Conservation (phyloP, 306 rosid genomes). For the Gleditsia sinensis region DNA sequence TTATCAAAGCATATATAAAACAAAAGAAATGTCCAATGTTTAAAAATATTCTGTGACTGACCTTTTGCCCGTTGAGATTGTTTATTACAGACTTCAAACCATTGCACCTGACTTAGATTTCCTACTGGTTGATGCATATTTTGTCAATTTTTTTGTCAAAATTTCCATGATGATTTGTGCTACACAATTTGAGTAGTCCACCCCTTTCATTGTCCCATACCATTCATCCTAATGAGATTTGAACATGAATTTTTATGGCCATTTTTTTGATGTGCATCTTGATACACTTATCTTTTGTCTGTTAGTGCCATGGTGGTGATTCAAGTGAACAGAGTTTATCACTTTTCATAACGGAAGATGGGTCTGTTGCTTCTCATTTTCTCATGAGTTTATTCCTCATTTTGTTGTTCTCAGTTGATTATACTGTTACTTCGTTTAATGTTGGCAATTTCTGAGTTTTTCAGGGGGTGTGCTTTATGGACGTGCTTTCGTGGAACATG, state of each 20-base stretch:
- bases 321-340: conserved; percentile 65
- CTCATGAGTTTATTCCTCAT: not conserved
- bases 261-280: not conserved
- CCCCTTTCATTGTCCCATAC: conserved; percentile 12
- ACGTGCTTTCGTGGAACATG: conserved; percentile 77
- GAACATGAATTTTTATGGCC: not conserved
- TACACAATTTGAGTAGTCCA: conserved; percentile 4
- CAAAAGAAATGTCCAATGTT: not conserved
- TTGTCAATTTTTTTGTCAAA: not conserved
- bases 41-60: not conserved
- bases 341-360: conserved; percentile 56
- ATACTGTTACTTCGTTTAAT: conserved; percentile 22
- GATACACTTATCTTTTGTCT: conserved; percentile 27
- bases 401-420: conserved; percentile 8
- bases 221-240: not conserved
- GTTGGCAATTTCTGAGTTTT: conserved; percentile 32
- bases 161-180: conserved; percentile 1
- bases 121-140: conserved; percentile 4
- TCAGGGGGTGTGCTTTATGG: conserved; percentile 77
- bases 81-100: not conserved
- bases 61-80: not conserved
- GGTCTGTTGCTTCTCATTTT: conserved; percentile 52
- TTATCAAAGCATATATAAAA: not conserved
- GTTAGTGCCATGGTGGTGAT: conserved; percentile 83
- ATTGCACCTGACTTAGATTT: conserved; percentile 9